Conservation (phyloP, 1,284 basidiomycete genomes). For the Leccinum angustisporum region DNA sequence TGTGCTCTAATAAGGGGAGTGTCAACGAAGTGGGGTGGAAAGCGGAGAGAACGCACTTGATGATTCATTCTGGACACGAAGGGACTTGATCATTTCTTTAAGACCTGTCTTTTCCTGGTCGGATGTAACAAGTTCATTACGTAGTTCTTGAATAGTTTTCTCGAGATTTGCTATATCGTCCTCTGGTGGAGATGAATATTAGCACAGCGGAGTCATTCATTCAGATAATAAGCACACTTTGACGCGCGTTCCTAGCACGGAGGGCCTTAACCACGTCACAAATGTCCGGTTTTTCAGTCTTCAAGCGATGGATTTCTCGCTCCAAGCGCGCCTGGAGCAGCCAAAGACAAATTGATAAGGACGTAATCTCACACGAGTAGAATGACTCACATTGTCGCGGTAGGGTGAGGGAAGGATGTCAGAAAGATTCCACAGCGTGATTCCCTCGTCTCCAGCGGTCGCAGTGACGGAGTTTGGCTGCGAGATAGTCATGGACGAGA, state of each 20-base stretch:
- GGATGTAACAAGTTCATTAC: neutral
- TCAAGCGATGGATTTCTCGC: neutral
- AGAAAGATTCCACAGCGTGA: neutral
- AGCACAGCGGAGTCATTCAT: neutral
- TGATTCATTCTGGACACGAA: neutral
- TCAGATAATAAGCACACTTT: neutral
- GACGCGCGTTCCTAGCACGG: no score
- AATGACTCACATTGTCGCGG: no score
- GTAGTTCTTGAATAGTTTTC: neutral
- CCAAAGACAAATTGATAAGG: no score
- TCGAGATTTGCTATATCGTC: neutral
- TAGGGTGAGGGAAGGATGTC: no score
- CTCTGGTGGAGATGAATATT: neutral
- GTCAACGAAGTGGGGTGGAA: neutral
- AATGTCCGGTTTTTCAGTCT: neutral
- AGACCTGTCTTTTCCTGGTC: neutral
- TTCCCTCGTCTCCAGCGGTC: neutral
- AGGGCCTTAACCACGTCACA: no score
- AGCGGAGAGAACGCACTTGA: neutral
- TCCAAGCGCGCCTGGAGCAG: no score
- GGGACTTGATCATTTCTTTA: neutral
- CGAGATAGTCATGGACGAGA: neutral
- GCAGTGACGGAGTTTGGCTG: neutral
- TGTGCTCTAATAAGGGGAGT: neutral
- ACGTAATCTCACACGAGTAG: no score